A percentile compares a stretch with the other conserved stretches of the same genome.
phyloP scores from a whole-genome alignment of 176 grass and related monocot species.

The Avena insularis region DNA sequence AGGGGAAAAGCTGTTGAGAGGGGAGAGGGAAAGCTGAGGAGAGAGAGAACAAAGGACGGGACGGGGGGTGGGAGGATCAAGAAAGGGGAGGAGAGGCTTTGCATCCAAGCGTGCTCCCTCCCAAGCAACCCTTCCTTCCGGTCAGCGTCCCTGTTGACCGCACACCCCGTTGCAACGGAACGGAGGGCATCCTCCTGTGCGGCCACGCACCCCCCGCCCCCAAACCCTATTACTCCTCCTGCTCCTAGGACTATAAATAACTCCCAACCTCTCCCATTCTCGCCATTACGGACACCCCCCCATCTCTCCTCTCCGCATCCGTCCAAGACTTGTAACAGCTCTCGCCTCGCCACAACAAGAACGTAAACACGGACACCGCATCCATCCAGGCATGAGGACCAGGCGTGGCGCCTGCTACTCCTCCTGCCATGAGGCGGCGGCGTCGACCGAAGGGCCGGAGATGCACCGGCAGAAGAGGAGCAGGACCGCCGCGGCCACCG shows the following conservation, averaged over 20 bases:
- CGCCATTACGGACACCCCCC: constrained; percentile 41
- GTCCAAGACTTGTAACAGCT: not conserved
- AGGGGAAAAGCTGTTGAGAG: not conserved
- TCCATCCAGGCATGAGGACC: constrained; percentile 48
- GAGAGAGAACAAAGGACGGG: not conserved
- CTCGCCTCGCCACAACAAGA: not conserved
- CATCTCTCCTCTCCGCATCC: not conserved
- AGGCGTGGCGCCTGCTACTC: constrained; percentile 52
- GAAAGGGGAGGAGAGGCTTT: constrained; percentile 54
- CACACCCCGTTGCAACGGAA: constrained; percentile 37
- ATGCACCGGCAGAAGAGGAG: constrained; percentile 48
- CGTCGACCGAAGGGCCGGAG: not conserved
- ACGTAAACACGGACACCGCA: constrained; percentile 5
- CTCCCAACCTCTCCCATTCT: constrained; percentile 14
- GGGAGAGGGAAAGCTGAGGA: not conserved
- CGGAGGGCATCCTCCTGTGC: not conserved
- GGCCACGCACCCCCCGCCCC: not conserved
- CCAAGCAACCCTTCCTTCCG: constrained; percentile 48
- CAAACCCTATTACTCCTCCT: not conserved
- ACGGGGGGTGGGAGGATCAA: constrained; percentile 49
- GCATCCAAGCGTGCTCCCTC: constrained; percentile 59
- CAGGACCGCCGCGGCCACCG: not conserved
- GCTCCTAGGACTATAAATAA: constrained; percentile 45
- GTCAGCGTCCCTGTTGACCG: constrained; percentile 65
- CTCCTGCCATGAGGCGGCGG: constrained; percentile 6